Base-by-base conservation (phyloP, 78 protist species). In the Creolimax fragrantissima region DNA sequence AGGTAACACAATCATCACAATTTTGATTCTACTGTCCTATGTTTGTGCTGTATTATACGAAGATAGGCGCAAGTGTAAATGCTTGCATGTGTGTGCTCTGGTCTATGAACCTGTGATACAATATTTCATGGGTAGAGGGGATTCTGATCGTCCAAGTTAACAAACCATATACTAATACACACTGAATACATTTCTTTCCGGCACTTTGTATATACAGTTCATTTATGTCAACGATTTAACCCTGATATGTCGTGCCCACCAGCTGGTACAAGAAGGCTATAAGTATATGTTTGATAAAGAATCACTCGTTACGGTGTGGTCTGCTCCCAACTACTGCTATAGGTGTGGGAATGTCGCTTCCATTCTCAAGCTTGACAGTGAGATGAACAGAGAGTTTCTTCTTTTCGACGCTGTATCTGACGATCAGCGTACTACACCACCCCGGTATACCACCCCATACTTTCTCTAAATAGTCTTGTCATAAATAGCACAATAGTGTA, bases 281-380 rank as follows among this genome's bases (percentile, higher is more conserved):
- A 97, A 97, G 92, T 98, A 96, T 93, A 93, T 93, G 95, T 99
- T 98, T 89, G 91, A 41, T 11, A 93, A 96, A 5, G 86, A 95
- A 32, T 24, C 37, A 2, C 95, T 98, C 4, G 99, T 98, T 35
- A 98, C 99, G 5, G 99, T 98, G 41, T 98, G 99, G 99, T 97
- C 99, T 0, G 99, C 99, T 11, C 99, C 99, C 39, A 98, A 98
- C 95, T 98, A 98, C 95, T 97, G 98, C 96, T 98, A 98, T 95
- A 94, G 97, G 35, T 97, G 98, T 85, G 98, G 98, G 81, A 98
- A 98, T 92, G 98, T 95, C 2, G 99, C 99, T 3, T 90, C 98
- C 42, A 96, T 98, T 41, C 93, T 98, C 32, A 11, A 66, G 35
- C 36, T 98, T n/a, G 93, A 94, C 89, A 98, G 95, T 37, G 44